Percentiles rank a stretch among this genome's conserved stretches.
Evolutionary conservation across 441 rosid species (phyloP).

Genomic region (Croton setiger): DNA sequence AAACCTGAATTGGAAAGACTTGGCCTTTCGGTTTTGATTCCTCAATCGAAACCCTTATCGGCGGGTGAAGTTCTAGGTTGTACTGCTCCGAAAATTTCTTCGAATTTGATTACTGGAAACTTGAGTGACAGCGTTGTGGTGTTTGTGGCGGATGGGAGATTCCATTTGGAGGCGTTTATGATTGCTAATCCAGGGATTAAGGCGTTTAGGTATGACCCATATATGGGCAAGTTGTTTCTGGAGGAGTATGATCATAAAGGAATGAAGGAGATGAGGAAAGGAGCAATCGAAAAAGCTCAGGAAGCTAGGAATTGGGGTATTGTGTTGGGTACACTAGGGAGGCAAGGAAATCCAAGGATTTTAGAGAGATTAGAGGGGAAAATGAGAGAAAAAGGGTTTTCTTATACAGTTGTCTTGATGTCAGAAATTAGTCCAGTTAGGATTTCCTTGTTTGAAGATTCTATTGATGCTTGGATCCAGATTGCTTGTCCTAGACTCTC

Average conservation of each 20-base stretch:
- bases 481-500: constrained; percentile 92
- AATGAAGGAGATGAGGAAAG: constrained; percentile 77
- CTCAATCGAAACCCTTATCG: constrained; percentile 85
- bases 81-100: constrained; percentile 58
- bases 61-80: constrained; percentile 89
- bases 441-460: constrained; percentile 76
- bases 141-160: constrained; percentile 92
- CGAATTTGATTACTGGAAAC: constrained; percentile 2
- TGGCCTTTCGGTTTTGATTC: constrained; percentile 67
- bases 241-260: constrained; percentile 97
- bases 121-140: constrained; percentile 44
- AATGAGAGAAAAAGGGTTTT: constrained; percentile 64
- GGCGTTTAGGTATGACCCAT: constrained; percentile 85
- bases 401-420: constrained; percentile 66
- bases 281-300: constrained; percentile 46
- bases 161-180: constrained; percentile 93
- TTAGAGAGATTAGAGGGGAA: constrained; percentile 74
- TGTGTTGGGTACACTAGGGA: constrained; percentile 88
- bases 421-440: constrained; percentile 78
- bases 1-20: constrained; percentile 67
- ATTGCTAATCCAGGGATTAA: constrained; percentile 76
- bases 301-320: constrained; percentile 65
- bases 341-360: constrained; percentile 90
- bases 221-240: constrained; percentile 67
- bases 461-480: constrained; percentile 91